A percentile compares a stretch with the other conserved stretches of the same genome.
These are phyloP conservation scores for Exophiala sp. DNA, from an alignment of 2,329 filamentous ascomycete species.

Conservation along the genomic window DNA sequence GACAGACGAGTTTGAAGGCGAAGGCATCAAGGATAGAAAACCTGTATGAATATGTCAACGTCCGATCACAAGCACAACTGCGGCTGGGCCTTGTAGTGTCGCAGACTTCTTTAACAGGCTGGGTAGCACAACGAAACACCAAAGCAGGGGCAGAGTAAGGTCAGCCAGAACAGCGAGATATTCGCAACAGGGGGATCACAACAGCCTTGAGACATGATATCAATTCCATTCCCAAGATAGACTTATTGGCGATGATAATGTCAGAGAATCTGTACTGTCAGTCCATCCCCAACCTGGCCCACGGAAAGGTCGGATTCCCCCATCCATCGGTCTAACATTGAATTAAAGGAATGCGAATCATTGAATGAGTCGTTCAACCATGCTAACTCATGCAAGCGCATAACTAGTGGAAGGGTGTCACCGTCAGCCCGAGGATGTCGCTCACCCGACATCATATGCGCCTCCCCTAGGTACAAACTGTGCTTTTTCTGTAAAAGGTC, in stretches of 20 bases:
- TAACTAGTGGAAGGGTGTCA: not conserved
- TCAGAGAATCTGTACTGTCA: conserved; percentile 9
- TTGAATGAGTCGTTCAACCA: not conserved
- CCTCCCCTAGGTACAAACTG: not conserved
- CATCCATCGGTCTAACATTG: not conserved
- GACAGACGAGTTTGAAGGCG: not conserved
- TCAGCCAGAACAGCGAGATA: too few relatives aligned
- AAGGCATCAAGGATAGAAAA: not conserved
- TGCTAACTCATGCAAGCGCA: conserved; percentile 1
- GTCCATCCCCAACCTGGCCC: not conserved
- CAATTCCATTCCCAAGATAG: not conserved
- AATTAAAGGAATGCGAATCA: not conserved
- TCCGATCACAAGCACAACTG: not conserved
- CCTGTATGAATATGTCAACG: conserved; percentile 2
- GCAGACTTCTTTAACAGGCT: not conserved
- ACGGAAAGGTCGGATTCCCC: not conserved
- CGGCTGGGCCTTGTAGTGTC: too few relatives aligned
- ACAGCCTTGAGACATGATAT: not conserved
- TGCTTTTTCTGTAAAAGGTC: conserved; percentile 8
- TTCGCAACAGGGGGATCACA: too few relatives aligned
- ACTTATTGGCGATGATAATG: not conserved
- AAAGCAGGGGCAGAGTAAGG: too few relatives aligned
- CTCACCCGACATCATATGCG: conserved; percentile 2
- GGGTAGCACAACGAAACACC: not conserved
- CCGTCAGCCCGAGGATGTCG: conserved; percentile 3